phyloP scores from a whole-genome alignment of 345 rosid genomes.

The Populus tremula region DNA sequence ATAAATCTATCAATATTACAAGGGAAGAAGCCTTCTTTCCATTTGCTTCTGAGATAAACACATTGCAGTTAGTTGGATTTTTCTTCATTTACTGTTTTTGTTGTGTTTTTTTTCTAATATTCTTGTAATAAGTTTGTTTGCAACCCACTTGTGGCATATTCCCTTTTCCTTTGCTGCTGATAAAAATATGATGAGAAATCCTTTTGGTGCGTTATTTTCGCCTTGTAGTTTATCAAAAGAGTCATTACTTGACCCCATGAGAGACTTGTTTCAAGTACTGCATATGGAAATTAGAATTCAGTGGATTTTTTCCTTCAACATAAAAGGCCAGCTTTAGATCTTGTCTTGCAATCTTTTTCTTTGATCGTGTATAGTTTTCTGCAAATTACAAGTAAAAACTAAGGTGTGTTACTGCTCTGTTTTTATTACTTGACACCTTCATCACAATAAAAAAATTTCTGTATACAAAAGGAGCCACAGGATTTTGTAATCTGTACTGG shows the following conservation, averaged over 20 bases:
- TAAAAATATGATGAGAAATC: not conserved
- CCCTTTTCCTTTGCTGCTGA: not conserved
- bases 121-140: not conserved
- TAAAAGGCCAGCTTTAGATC: not conserved
- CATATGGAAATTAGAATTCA: not conserved
- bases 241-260: not conserved
- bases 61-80: not conserved
- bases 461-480: not conserved
- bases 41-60: conserved; percentile 1
- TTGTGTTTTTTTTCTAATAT: not conserved
- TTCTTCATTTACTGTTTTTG: not conserved
- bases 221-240: not conserved
- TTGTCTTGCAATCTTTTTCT: not conserved
- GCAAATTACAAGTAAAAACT: not conserved
- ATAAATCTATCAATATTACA: not conserved
- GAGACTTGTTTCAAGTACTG: not conserved
- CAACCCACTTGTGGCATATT: not conserved
- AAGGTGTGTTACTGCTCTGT: not conserved
- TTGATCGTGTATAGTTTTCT: not conserved
- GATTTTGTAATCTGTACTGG: not conserved
- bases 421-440: not conserved
- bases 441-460: not conserved
- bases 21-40: not conserved
- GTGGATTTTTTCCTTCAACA: not conserved
- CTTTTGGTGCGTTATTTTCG: not conserved